Evolutionary conservation across 345 rosid genomes (phyloP).

Genomic region (Physaria fendleri): DNA sequence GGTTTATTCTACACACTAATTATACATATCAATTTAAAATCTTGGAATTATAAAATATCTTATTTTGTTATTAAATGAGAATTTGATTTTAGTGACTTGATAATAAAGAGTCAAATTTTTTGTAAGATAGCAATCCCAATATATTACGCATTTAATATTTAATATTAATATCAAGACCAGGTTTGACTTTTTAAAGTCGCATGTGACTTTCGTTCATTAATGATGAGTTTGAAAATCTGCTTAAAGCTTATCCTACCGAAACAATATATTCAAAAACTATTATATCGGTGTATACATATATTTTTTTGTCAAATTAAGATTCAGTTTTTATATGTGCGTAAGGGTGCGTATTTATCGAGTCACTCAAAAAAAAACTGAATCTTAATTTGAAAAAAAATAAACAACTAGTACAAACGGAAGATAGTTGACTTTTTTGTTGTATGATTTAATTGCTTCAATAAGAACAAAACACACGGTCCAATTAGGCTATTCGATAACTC

Average conservation of each 20-base stretch:
- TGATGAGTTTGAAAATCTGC: constrained; percentile 10
- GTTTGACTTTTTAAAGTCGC: constrained; percentile 13
- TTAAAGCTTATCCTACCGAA: not conserved
- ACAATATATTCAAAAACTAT: not conserved
- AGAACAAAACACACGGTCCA: constrained; percentile 2
- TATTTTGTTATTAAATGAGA: not conserved
- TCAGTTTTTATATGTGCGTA: too few species aligned
- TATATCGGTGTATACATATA: not conserved
- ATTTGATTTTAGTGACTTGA: not conserved
- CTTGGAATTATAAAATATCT: too few species aligned
- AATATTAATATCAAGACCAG: not conserved
- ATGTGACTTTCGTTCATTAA: constrained; percentile 14
- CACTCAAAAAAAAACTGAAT: not conserved
- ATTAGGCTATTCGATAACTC: constrained; percentile 20
- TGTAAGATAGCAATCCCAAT: not conserved
- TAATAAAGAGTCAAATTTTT: not conserved
- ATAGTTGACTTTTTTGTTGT: constrained; percentile 10
- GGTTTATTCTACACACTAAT: too few species aligned
- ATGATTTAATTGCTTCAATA: not conserved
- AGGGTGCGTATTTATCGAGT: not conserved
- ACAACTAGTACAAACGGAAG: not conserved
- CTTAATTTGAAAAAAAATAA: not conserved
- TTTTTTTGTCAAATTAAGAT: not conserved
- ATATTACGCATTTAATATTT: not conserved
- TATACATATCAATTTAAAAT: too few species aligned